A percentile compares a stretch with the other conserved stretches of the same genome.
phyloP scores from a whole-genome alignment of 169 alveolate species.

The Babesia bovis region DNA sequence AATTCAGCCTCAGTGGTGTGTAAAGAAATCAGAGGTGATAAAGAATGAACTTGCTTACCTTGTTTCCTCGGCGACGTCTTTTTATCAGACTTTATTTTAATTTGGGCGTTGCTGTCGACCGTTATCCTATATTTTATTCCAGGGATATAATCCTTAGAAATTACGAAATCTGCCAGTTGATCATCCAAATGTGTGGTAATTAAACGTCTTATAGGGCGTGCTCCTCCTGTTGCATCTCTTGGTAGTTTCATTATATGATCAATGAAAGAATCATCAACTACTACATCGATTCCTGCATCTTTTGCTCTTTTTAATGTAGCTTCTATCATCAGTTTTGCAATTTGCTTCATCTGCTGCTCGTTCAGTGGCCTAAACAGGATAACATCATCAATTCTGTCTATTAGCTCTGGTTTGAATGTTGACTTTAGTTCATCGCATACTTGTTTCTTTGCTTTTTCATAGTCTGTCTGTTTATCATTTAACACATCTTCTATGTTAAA shows the following conservation, averaged over 20 bases:
- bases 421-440: slow-evolving; percentile 62
- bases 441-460: slow-evolving; percentile 35
- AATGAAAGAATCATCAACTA: slow-evolving; percentile 43
- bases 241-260: slow-evolving; percentile 56
- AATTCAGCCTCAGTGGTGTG: neutral
- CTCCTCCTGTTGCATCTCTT: slow-evolving; percentile 63
- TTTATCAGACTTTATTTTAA: slow-evolving; percentile 1
- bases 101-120: slow-evolving; percentile 16
- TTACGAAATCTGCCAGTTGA: slow-evolving; percentile 40
- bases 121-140: slow-evolving; percentile 33
- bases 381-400: slow-evolving; percentile 77
- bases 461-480: neutral
- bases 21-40: neutral
- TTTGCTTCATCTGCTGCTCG: slow-evolving; percentile 57
- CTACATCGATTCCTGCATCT: slow-evolving; percentile 41
- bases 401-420: slow-evolving; percentile 73
- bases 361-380: slow-evolving; percentile 72
- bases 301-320: slow-evolving; percentile 57
- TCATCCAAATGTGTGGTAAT: slow-evolving; percentile 54
- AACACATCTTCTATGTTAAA: slow-evolving; percentile 18
- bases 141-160: slow-evolving; percentile 38
- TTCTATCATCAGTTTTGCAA: slow-evolving; percentile 67
- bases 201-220: slow-evolving; percentile 66
- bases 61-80: neutral
- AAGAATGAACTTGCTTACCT: neutral